Base-by-base conservation (phyloP, 208 protist genomes). In the Tritrichomonas musculus region DNA sequence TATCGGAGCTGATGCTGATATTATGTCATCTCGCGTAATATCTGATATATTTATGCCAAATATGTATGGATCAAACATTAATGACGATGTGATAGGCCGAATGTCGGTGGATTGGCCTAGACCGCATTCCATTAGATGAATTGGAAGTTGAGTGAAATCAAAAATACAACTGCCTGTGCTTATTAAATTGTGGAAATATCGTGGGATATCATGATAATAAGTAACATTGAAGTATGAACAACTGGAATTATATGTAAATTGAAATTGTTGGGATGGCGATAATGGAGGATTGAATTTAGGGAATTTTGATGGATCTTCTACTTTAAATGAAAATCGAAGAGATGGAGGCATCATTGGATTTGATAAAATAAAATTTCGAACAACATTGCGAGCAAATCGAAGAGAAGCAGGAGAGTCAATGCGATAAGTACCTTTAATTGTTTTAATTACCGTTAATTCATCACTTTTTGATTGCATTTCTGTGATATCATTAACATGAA, bases 181-280 rank as follows among this genome's bases (percentile, higher is more conserved):
- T 9, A 84, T 4, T 27, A 84, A 44, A 13, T 84, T 11, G 25
- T 84, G 73, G 30, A 53, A 84, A 53, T 53, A 53, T 20, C 5
- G 20, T 22, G 73, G 73, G 36, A 84, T 53, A 2, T 84, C 73
- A 44, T 84, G 73, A n/a, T 53, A 84, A 25, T 84, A 84, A 22
- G 41, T 53, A 53, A 30, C 22, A 14, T 84, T n/a, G 25, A 53
- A 84, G 22, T 53, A 84, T 33, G 73, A 84, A n/a, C 73, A 84
- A 53, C 53, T 47, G 22, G 73, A 3, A n/a, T 84, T 84, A n/a
- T 84, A 84, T n/a, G 73, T 53, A 25, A 84, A 84, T n/a, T 84
- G 73, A 44, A 84, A 84, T 5, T 47, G 9, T 53, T 84, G 73
- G 1, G 73, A 84, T 33, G 73, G 73, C 0, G 73, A 84, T 33